Base-by-base conservation (phyloP, 2,329 filamentous ascomycete species). In the Ceratocystis eucalypticola region DNA sequence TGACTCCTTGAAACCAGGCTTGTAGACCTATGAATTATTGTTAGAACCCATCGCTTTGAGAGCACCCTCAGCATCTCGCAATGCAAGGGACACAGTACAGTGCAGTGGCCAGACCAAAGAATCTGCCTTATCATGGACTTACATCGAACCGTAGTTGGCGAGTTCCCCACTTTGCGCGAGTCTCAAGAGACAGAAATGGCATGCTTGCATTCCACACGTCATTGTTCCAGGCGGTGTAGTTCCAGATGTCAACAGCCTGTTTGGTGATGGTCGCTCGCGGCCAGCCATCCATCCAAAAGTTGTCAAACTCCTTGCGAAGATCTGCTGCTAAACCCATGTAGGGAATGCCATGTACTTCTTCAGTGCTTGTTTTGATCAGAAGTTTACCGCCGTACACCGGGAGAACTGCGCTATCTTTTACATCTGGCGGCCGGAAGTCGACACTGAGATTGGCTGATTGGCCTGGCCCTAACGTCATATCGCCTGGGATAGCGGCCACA, bases 351-450 rank as follows among this genome's bases (percentile, higher is more conserved):
- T 79, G 71, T 6, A 72, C 69, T 65, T 80, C 78, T 5, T 74
- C 74, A 41, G 76, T 76, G 62, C 73, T 73, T 25, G 76, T 76
- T 3, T 71, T 71, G 37, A 80, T 70, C 65, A 75, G 73, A 22
- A 80, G 71, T 69, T 79, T 79, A 15, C 78, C 78, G 45, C 76
- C 74, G 66, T 80, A 80, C 3, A 80, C 68, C 0, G 77, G 77
- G 61, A 80, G 70, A 61, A 72, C 71, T 25, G 75, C 45, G 3
- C 70, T 50, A 25, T 74, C 69, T 1, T 71, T 67, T 25, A 70
- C 70, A 2, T 57, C 48, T 5, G 74, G 74, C 4, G 62, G 70
- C 12, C 70, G 70, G 67, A 76, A 72, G 5, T 68, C 69, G 20
- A 74, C 70, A 12, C 71, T 57, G 20, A 68, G 30, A 10, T 65